These are phyloP conservation scores for Canavalia ensiformis DNA, from an alignment of 306 rosid species.

Conservation along the genomic window DNA sequence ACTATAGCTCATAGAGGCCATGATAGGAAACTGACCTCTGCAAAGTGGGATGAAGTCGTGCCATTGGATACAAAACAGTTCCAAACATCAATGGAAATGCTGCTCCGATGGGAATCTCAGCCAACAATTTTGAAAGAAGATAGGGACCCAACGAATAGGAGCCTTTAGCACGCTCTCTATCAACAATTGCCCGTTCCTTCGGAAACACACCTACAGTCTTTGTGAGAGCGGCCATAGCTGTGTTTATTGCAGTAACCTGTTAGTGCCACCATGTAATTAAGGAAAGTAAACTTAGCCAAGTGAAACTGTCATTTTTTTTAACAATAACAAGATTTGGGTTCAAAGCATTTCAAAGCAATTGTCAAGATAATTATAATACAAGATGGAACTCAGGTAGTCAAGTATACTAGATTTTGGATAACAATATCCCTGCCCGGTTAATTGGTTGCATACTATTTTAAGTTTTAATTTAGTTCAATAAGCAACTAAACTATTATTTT, in stretches of 20 bases:
- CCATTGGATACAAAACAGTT: slow-evolving; percentile 91
- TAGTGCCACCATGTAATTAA: slow-evolving; percentile 43
- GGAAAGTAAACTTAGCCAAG: slow-evolving; percentile 41
- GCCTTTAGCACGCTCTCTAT: slow-evolving; percentile 90
- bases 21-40: slow-evolving; percentile 62
- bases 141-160: slow-evolving; percentile 94
- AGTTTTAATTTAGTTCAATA: slow-evolving; percentile 9
- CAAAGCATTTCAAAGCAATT: slow-evolving; percentile 25
- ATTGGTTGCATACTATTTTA: background rate
- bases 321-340: slow-evolving; percentile 22
- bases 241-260: slow-evolving; percentile 97
- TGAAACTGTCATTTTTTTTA: slow-evolving; percentile 33
- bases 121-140: slow-evolving; percentile 87
- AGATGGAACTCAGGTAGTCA: slow-evolving; percentile 37
- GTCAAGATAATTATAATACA: slow-evolving; percentile 39
- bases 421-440: slow-evolving; percentile 35
- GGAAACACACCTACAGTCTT: slow-evolving; percentile 92
- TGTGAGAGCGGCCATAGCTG: slow-evolving; percentile 99
- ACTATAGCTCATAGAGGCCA: slow-evolving; percentile 22
- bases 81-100: slow-evolving; percentile 95
- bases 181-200: slow-evolving; percentile 89
- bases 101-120: slow-evolving; percentile 92
- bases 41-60: slow-evolving; percentile 89
- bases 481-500: background rate
- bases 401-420: slow-evolving; percentile 38